phyloP scores from a whole-genome alignment of 176 grass and related monocot genomes.

The Alloteropsis semialata region DNA sequence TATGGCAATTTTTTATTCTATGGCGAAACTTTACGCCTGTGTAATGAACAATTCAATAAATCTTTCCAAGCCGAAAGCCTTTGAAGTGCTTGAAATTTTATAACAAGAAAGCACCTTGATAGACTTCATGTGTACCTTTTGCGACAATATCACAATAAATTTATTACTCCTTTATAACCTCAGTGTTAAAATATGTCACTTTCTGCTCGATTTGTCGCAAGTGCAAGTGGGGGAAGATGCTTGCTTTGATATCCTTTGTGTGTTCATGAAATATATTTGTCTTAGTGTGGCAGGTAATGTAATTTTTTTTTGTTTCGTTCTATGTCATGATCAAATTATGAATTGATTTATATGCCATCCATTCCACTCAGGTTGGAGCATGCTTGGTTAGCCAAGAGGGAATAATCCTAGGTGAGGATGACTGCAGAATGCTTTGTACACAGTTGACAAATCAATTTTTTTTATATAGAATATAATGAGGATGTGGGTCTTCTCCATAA shows the following conservation, averaged over 20 bases:
- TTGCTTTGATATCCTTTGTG: not conserved
- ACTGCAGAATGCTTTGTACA: conserved; percentile 7
- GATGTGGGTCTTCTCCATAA: not conserved
- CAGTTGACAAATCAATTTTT: not conserved
- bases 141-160: not conserved
- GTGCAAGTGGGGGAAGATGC: not conserved
- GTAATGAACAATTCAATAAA: not conserved
- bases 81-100: not conserved
- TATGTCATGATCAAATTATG: not conserved
- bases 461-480: not conserved
- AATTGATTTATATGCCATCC: not conserved
- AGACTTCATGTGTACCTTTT: not conserved
- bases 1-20: not conserved
- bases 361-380: conserved; percentile 78
- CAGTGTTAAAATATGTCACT: not conserved
- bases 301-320: not conserved
- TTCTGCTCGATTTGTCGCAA: conserved; percentile 22
- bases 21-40: not conserved
- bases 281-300: not conserved
- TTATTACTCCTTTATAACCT: not conserved
- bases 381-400: conserved; percentile 88
- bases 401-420: conserved; percentile 91
- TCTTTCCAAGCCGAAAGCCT: not conserved
- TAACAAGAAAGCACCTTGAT: not conserved
- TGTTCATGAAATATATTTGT: not conserved